Evolutionary conservation across 1,284 basidiomycete species (phyloP), one percentile per base, ranked within the genome.

Genomic region (Sphaerobolus stellatus): DNA sequence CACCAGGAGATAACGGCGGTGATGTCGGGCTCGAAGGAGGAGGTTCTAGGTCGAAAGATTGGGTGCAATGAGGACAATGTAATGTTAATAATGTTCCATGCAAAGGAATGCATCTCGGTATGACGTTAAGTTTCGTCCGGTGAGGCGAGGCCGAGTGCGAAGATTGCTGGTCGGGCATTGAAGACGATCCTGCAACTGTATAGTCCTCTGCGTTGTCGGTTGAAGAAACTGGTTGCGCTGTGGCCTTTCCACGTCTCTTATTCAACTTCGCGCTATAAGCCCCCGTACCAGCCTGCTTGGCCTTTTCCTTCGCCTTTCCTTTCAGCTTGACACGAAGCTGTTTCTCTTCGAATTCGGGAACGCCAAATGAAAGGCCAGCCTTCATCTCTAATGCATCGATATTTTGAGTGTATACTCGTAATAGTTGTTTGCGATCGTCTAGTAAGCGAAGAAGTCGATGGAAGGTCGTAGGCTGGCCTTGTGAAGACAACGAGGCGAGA

Each of bases 341-440:
- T 28, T 48, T 80, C 56, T 72, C 74, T 58, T 82, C 80, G 56
- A 81, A 80, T 48, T 79, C 79, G 13, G 88, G 87, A 14, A 92
- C 76, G 25, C 89, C 89, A 60, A 89, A 90, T 1, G 83, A 82
- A 6, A 97, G 78, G 4, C 94, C 94, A 13, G 84, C 88, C 65
- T 93, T 92, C 57, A 78, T 77, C 67, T 97, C 94, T 48, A 98
- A 83, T 14, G 86, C 88, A 66, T 98, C 94, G 58, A 97, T 95
- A 71, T 96, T 95, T 74, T 98, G 94, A 0, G 94, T 96, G 70
- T 97, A 98, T 4, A 94, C 91, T 27, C 94, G 81, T 41, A 94
- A 78, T 1, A 98, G 81, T 46, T 84, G 81, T 2, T 90, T 88
- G 45, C 87, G 78, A 53, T 84, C 76, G 64, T 97, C 92, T 22